Conservation (phyloP, 164 flowering plant genomes). For the Brasenia schreberi region DNA sequence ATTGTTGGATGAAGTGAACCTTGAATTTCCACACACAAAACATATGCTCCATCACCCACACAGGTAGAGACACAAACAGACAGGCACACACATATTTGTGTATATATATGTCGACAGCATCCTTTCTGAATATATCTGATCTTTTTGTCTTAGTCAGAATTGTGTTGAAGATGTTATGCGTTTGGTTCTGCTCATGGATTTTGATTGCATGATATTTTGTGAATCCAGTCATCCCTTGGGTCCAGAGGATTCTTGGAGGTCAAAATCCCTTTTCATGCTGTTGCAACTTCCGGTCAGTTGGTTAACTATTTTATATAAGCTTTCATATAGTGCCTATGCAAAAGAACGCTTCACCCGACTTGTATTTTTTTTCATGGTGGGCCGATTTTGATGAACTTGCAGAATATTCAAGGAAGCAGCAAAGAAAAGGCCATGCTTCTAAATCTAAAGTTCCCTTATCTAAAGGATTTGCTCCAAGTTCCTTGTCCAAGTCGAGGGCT, state of each 20-base stretch:
- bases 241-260: conserved; percentile 12
- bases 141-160: too few relatives aligned
- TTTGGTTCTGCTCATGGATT: not conserved
- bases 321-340: too few relatives aligned
- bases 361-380: not conserved
- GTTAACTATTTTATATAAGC: not conserved
- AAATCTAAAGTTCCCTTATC: conserved; percentile 37
- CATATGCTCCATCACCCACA: too few relatives aligned
- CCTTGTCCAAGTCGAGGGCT: conserved; percentile 30
- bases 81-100: too few relatives aligned
- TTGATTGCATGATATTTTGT: not conserved
- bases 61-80: too few relatives aligned
- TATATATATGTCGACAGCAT: too few relatives aligned
- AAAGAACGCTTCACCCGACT: too few relatives aligned
- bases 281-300: conserved; percentile 48
- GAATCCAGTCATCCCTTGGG: conserved; percentile 2
- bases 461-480: conserved; percentile 26
- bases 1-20: too few relatives aligned
- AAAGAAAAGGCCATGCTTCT: conserved; percentile 31
- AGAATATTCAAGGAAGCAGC: conserved; percentile 71
- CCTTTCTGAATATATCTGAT: too few relatives aligned
- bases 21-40: too few relatives aligned
- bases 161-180: too few relatives aligned
- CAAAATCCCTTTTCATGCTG: conserved; percentile 18
- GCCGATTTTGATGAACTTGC: conserved; percentile 2